A percentile compares a stretch with the other conserved stretches of the same genome.
These are phyloP conservation scores for Arabidopsis hybrid DNA, from an alignment of 441 rosid genomes.

Conservation along the genomic window DNA sequence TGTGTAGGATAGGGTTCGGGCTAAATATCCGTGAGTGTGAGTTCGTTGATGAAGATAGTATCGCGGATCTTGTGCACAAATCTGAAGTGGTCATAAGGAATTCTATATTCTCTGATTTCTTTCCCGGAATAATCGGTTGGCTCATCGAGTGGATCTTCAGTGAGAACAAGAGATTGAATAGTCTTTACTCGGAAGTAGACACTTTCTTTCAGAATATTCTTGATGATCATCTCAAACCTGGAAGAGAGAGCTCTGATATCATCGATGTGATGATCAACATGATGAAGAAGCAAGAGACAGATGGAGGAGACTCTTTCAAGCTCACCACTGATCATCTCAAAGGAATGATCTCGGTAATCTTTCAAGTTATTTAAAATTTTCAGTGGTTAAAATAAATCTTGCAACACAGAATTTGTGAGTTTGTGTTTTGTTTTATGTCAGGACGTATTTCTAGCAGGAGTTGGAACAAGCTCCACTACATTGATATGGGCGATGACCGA, in stretches of 20 bases:
- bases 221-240: background rate
- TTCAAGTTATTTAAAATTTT: no score
- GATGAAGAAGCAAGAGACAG: background rate
- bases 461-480: conserved; percentile 54
- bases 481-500: conserved; percentile 60
- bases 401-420: no score
- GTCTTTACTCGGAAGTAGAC: no score
- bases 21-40: background rate
- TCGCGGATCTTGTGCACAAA: background rate
- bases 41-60: background rate
- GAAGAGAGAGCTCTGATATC: background rate
- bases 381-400: no score
- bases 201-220: background rate
- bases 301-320: background rate
- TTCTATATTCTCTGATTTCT: no score
- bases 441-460: conserved; percentile 61
- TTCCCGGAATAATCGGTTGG: no score
- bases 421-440: conserved; percentile 17
- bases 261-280: background rate
- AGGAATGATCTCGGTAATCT: background rate
- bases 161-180: no score
- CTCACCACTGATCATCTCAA: background rate
- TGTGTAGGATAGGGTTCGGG: background rate
- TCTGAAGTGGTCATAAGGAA: no score
- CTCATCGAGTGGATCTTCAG: no score